Conservation (phyloP, 2,329 filamentous ascomycete species). For the Alternaria rosae region DNA sequence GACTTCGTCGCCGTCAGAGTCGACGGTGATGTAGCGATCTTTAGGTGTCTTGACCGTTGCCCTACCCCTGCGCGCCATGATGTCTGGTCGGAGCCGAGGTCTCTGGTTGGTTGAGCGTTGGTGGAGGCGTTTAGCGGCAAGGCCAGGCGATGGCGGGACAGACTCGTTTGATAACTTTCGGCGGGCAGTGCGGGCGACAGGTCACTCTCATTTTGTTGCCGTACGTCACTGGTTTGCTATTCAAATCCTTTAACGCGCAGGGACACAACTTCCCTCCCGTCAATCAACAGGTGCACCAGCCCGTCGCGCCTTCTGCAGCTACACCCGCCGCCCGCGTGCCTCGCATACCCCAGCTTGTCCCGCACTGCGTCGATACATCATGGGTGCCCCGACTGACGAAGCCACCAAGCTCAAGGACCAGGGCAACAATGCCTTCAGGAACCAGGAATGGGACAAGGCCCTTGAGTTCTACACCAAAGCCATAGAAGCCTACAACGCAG, state of each 20-base stretch:
- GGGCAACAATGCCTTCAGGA: conserved; percentile 90
- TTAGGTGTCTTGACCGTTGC: conserved; percentile 31
- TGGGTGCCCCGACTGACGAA: conserved; percentile 64
- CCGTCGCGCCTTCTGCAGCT: conserved; percentile 28
- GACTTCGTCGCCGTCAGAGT: conserved; percentile 16
- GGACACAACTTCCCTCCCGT: conserved; percentile 10
- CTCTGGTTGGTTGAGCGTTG: conserved; percentile 28
- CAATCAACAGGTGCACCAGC: conserved; percentile 12
- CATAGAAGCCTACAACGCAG: conserved; percentile 81
- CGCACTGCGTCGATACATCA: conserved; percentile 24
- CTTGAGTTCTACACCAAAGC: conserved; percentile 86
- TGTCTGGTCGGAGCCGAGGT: conserved; percentile 17
- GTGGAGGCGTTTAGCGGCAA: conserved; percentile 29
- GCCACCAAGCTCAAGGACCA: conserved; percentile 88
- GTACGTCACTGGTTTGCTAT: conserved; percentile 15
- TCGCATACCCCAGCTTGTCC: conserved; percentile 19
- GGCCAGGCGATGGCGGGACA: conserved; percentile 35
- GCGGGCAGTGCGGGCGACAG: conserved; percentile 17
- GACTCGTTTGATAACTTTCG: conserved; percentile 34
- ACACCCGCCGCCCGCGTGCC: conserved; percentile 16
- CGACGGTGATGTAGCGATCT: conserved; percentile 21
- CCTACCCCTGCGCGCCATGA: conserved; percentile 34
- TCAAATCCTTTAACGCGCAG: conserved; percentile 2
- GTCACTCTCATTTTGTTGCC: conserved; percentile 15
- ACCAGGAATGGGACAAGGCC: conserved; percentile 84